Base-by-base conservation (phyloP, 345 rosid genomes). In the Excoecaria cochinchinensis region DNA sequence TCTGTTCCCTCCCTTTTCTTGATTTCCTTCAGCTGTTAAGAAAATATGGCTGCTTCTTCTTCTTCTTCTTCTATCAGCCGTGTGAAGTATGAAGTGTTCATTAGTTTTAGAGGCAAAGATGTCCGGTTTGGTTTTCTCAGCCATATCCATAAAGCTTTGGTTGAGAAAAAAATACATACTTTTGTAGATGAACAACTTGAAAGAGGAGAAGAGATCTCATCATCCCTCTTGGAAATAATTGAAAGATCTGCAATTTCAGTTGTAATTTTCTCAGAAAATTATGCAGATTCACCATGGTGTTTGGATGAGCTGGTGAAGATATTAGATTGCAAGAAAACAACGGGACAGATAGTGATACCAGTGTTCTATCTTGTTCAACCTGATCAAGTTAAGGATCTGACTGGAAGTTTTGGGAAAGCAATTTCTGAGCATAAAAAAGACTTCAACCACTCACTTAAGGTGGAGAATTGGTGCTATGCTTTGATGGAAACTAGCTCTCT, bases 231-330 rank as follows among this genome's bases (percentile, higher is more conserved):
- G 59, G 2, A 53, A 53, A 70, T 5, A 53, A 70, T 70, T 53
- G 62, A 55, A 39, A 5, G 53, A 19, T 70, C 73, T 15, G 17
- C 17, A 53, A 3, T 70, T 55, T 70, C 73, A 15, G 9, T 70
- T 4, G 62, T 53, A 8, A 70, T 70, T 24, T 51, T 70, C 73
- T 55, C 73, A 1, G 24, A 55, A 52, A 70, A 53, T 14, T 53
- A 70, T 55, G 73, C 62, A 55, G 7, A 3, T 55, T 70, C 73
- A 53, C 73, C 63, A 2, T 70, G 73, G 73, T 70, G 73, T 55
- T 55, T 70, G 63, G 73, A 70, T 16, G 73, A 70, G 25, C 73
- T 70, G 2, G 73, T 52, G 73, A 70, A 55, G 63, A 70, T 70
- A 11, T 17, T 70, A 4, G 62, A 70, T 0, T 70, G 73, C 63